A percentile compares a stretch with the other conserved stretches of the same genome.
Conservation (phyloP, 768 basidiomycete genomes). For the Boletellus emodensis region DNA sequence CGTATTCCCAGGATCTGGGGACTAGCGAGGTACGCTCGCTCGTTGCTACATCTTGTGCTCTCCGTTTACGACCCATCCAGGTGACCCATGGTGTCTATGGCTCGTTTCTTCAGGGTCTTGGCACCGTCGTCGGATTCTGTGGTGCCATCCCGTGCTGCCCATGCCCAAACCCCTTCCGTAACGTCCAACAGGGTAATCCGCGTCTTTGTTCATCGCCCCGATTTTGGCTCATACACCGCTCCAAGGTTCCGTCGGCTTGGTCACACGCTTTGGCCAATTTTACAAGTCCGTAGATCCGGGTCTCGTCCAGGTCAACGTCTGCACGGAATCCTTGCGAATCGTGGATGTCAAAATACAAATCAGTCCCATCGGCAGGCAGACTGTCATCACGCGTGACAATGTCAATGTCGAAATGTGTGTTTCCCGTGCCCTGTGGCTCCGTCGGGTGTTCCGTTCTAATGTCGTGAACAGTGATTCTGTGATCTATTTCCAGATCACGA, state of each 20-base stretch:
- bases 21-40: constrained; percentile 44
- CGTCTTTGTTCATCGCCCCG: not conserved
- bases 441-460: constrained; percentile 1
- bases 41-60: not conserved
- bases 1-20: constrained; percentile 89
- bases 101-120: constrained; percentile 70
- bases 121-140: constrained; percentile 56
- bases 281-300: constrained; percentile 96
- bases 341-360: constrained; percentile 98
- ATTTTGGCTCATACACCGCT: constrained; percentile 17
- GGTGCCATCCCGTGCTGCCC: constrained; percentile 86
- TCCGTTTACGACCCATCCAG: constrained; percentile 19
- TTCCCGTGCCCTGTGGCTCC: not conserved
- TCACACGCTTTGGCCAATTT: constrained; percentile 93
- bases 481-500: constrained; percentile 87
- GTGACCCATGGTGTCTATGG: constrained; percentile 88
- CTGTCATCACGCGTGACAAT: constrained; percentile 93
- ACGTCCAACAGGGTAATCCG: constrained; percentile 72
- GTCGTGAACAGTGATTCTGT: constrained; percentile 68
- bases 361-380: constrained; percentile 78
- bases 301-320: constrained; percentile 88
- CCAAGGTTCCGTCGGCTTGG: constrained; percentile 81
- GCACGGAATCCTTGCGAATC: constrained; percentile 80
- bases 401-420: constrained; percentile 90
- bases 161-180: constrained; percentile 78